Evolutionary conservation across 139 green algal genomes (phyloP), one percentile per base, ranked within the genome.

Genomic region (Pleodorina starrii): DNA sequence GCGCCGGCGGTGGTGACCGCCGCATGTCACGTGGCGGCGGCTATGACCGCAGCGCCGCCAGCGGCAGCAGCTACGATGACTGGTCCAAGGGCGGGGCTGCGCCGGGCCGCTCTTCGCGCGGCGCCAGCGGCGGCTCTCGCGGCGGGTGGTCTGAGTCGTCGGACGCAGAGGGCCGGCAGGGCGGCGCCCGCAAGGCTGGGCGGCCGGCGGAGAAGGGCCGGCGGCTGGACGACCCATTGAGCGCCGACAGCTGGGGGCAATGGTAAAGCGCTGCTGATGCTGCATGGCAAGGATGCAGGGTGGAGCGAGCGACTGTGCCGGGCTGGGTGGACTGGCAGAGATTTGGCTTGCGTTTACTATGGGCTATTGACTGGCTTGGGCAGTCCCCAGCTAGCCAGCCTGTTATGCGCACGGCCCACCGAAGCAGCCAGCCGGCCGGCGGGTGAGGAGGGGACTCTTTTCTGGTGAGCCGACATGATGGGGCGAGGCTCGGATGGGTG

Each of bases 221-320:
- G 11, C 63, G 63, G 6, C n/a, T 68, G 17, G 81, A 77, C 25
- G 63, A 68, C 4, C 35, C 82, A 7, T 5, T 19, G 29, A n/a
- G n/a, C 6, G 44, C 12, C 7, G 83, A 88, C 68, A 60, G 68
- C 83, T 88, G 83, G 83, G 83, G 66, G 21, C 66, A 88, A 46
- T 88, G 83, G 83, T 88, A 32, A 48, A 50, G 57, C 12, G 14
- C 57, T 29, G 57, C 17, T n/a, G n/a, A n/a, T n/a, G n/a, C n/a
- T n/a, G n/a, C n/a, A n/a, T n/a, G n/a, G n/a, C n/a, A n/a, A n/a
- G n/a, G n/a, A n/a, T n/a, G n/a, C n/a, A n/a, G n/a, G n/a, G n/a
- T n/a, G n/a, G n/a, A n/a, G n/a, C n/a, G n/a, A n/a, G n/a, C n/a
- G n/a, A n/a, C n/a, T n/a, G n/a, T n/a, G n/a, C n/a, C n/a, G n/a